Evolutionary conservation across 2,329 filamentous ascomycete genomes (phyloP), one percentile per base, ranked within the genome.

Genomic region (Massarina eburnea): DNA sequence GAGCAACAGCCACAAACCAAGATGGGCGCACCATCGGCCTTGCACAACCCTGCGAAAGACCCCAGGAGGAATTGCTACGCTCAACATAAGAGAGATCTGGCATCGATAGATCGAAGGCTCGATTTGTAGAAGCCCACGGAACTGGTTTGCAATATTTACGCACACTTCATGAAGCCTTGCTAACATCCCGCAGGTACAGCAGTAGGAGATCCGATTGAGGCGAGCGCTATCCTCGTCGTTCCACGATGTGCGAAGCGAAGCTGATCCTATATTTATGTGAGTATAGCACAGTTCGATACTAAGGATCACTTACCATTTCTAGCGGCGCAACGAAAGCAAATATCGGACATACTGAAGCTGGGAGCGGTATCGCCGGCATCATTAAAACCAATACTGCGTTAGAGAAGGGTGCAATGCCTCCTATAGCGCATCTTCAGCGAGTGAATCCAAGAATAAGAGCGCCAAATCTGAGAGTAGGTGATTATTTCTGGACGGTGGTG

Each of bases 111-210:
- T 41, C 49, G 4, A 12, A 24, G 4, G 49, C 46, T 4, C 32
- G 35, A 8, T 71, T 62, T 15, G 55, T 71, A 8, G 70, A 73
- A 45, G 62, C 66, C 0, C 70, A 73, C 48, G 43, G 81, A 8
- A 83, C 80, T 0, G n/a, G n/a, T n/a, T n/a, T n/a, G n/a, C n/a
- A n/a, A n/a, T n/a, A 81, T n/a, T n/a, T n/a, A n/a, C n/a, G n/a
- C n/a, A n/a, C n/a, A n/a, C n/a, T n/a, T n/a, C n/a, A n/a, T n/a
- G n/a, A n/a, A n/a, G n/a, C n/a, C n/a, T n/a, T n/a, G n/a, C n/a
- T 48, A 41, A 80, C 8, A 83, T n/a, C n/a, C n/a, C n/a, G n/a
- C 80, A 0, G 80, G 80, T 3, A 83, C 81, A 1, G 71, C 76
- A 30, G 79, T 76, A 1, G 80, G 81, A 4, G 57, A 59, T 21